A percentile compares a stretch with the other conserved stretches of the same genome.
Conservation (phyloP, 306 rosid species). For the Cicer cuneatum region DNA sequence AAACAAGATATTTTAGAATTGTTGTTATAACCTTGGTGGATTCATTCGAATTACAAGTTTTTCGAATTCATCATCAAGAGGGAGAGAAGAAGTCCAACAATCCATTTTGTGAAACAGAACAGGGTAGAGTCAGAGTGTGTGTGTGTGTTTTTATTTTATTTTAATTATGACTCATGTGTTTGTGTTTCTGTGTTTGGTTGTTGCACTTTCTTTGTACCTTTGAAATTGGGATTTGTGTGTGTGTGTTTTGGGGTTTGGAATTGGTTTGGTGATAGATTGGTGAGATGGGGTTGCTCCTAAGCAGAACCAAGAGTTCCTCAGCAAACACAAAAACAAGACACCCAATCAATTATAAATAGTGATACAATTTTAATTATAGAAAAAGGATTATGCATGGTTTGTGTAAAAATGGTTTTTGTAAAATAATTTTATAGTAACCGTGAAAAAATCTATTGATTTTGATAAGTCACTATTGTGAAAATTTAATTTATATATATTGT, state of each 20-base stretch:
- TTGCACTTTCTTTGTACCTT: constrained; percentile 49
- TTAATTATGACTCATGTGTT: constrained; percentile 23
- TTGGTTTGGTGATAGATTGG: constrained; percentile 52
- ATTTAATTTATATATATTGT: too few species aligned
- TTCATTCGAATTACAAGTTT: constrained; percentile 88
- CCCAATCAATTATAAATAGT: neutral
- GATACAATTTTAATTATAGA: too few species aligned
- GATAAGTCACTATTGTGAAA: too few species aligned
- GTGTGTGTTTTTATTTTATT: neutral
- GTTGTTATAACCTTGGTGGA: constrained; percentile 73
- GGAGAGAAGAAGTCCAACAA: constrained; percentile 71
- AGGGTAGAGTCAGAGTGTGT: constrained; percentile 31
- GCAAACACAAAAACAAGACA: constrained; percentile 35
- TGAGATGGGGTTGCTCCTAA: constrained; percentile 53
- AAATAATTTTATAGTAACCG: too few species aligned
- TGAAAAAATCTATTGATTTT: too few species aligned
- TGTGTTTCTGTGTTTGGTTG: constrained; percentile 31
- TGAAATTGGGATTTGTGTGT: constrained; percentile 42
- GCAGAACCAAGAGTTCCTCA: constrained; percentile 57
- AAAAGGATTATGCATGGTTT: too few species aligned
- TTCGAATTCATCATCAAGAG: constrained; percentile 74
- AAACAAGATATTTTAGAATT: too few species aligned
- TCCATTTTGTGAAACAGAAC: constrained; percentile 57
- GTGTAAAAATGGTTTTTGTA: too few species aligned
- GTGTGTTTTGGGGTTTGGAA: constrained; percentile 46